Evolutionary conservation across 371 early-diverging fungal species (phyloP), one percentile per base, ranked within the genome.

Genomic region (Mortierella sp.): DNA sequence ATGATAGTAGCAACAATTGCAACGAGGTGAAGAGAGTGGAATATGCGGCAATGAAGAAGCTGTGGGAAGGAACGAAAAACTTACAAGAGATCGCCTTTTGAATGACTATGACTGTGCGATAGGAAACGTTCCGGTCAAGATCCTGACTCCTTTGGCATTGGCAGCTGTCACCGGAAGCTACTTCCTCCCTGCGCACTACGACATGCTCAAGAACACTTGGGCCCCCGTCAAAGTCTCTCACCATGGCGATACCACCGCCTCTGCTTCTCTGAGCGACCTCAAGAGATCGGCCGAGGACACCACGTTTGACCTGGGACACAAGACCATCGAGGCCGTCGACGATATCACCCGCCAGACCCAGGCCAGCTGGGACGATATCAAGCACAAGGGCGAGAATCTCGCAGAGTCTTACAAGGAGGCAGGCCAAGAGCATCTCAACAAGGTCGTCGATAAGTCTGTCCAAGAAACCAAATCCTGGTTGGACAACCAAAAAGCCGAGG

Each of bases 71-170:
- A 53, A n/a, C 11, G 43, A 40, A 26, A 29, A 44, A 19, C 2
- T 9, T 16, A 50, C 24, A 24, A 29, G 2, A 31, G 2, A 34
- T 22, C 13, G n/a, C 40, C 14, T 47, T 47, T 16, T 26, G 24
- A 37, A 64, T 31, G 13, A 10, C 4, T 68, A 1, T 10, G 24
- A 37, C 19, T 29, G 16, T 34, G 31, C 13, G 19, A 66, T 58
- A 80, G 81, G 66, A 44, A 83, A 76, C 37, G 47, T 70, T n/a
- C 61, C 75, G 1, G 73, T 83, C 64, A 78, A 75, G 61, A 45
- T 83, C 58, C 29, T 83, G 52, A 83, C 79, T n/a, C 83, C 83
- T 4, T 34, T 83, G 52, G 67, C 76, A 7, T 39, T 83, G 13
- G 83, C 69, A 43, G 76, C 83, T 10, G 64, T 70, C 29, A 44